Conservation (phyloP, 345 rosid species). For the Populus simonii region DNA sequence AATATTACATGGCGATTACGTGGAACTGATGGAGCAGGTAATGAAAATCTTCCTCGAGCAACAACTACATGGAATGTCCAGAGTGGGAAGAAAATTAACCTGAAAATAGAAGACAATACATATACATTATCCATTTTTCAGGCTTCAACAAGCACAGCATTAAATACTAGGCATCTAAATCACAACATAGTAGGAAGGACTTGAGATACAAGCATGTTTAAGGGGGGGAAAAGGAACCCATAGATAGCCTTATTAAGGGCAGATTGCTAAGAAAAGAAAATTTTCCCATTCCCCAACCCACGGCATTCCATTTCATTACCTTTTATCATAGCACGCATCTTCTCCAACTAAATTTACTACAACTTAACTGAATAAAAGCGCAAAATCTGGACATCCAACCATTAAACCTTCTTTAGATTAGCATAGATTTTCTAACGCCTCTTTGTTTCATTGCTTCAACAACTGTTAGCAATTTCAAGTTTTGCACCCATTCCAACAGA, state of each 20-base stretch:
- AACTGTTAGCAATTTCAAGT: no score
- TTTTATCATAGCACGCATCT: not conserved
- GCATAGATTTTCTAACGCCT: not conserved
- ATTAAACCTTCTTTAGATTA: not conserved
- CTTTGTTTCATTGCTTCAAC: no score
- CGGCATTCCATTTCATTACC: not conserved
- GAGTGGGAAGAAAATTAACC: constrained; percentile 77
- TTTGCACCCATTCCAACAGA: no score
- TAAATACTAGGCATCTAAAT: not conserved
- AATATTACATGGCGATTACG: constrained; percentile 76
- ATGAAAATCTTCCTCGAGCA: constrained; percentile 92
- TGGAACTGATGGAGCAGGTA: constrained; percentile 95
- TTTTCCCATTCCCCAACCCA: not conserved
- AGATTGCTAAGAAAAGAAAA: not conserved
- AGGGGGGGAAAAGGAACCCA: no score
- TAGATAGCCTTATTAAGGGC: no score
- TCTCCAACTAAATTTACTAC: not conserved
- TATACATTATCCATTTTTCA: not conserved
- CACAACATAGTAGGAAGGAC: not conserved
- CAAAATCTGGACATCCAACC: not conserved
- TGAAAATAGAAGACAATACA: constrained; percentile 31
- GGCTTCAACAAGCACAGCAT: not conserved
- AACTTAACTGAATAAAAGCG: not conserved
- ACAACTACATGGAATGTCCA: constrained; percentile 94
- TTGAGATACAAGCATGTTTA: not conserved